Evolutionary conservation across 352 stramenopile genomes (phyloP).

Genomic region (Pythium aphanidermatum): DNA sequence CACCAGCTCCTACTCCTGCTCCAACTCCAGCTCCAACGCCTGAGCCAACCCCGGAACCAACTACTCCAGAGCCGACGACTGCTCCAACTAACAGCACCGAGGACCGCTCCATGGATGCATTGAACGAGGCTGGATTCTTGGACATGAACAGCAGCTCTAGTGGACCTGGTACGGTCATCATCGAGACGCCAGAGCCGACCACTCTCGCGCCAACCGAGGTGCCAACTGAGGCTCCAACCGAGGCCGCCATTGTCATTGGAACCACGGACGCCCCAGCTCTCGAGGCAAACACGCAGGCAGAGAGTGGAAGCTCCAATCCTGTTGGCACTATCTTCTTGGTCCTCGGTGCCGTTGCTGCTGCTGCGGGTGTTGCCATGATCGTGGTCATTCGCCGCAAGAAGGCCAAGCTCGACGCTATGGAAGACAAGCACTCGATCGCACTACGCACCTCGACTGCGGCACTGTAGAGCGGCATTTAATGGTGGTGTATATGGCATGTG

Average conservation of each 20-base stretch:
- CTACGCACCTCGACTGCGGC: conserved; percentile 13
- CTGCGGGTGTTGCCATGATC: conserved; percentile 20
- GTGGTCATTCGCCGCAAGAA: conserved; percentile 29
- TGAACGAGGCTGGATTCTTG: conserved; percentile 2
- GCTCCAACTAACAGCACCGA: conserved; percentile 4
- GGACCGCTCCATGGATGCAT: not conserved
- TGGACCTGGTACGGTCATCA: not conserved
- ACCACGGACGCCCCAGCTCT: no score
- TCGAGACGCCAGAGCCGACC: not conserved
- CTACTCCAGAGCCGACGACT: not conserved
- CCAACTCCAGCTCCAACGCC: conserved; percentile 8
- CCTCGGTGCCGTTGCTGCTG: conserved; percentile 11
- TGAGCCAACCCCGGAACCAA: conserved; percentile 11
- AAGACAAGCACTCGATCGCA: conserved; percentile 23
- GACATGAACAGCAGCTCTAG: not conserved
- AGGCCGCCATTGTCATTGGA: no score
- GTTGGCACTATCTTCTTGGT: conserved; percentile 7
- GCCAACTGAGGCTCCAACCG: conserved; percentile 1
- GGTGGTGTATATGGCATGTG: not conserved
- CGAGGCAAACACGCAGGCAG: conserved; percentile 14
- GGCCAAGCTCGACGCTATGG: conserved; percentile 20
- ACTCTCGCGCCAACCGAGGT: not conserved
- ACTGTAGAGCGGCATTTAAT: conserved; percentile 6
- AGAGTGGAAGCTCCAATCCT: not conserved
- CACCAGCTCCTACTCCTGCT: conserved; percentile 7